Conservation (phyloP, 164 flowering plant species). For the Kalanchoe fedtschenkoi region DNA sequence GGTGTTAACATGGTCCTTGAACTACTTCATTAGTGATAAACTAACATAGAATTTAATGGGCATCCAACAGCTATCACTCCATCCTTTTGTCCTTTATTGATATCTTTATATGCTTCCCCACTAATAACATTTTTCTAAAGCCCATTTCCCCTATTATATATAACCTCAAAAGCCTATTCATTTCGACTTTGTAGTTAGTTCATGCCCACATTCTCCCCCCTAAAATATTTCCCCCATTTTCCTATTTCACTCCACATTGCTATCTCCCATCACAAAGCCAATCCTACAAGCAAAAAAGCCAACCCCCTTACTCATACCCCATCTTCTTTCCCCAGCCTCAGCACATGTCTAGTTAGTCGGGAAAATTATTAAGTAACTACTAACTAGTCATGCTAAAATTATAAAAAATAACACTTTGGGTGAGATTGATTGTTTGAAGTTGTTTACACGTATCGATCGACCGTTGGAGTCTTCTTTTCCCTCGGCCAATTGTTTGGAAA, state of each 20-base stretch:
- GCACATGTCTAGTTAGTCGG: background rate
- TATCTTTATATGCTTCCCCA: background rate
- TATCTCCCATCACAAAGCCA: background rate
- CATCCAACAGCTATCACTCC: constrained; percentile 4
- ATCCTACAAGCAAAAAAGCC: background rate
- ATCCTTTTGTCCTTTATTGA: background rate
- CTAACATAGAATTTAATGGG: constrained; percentile 1
- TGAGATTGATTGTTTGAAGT: background rate
- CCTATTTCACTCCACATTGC: background rate
- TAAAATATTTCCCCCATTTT: too few species aligned
- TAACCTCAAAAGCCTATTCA: too few species aligned
- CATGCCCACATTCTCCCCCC: too few species aligned
- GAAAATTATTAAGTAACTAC: background rate
- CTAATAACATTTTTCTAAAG: background rate
- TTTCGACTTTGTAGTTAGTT: too few species aligned
- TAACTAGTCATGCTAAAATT: too few species aligned
- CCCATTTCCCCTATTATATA: background rate
- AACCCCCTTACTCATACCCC: background rate
- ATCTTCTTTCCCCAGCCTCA: background rate
- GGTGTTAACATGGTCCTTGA: background rate
- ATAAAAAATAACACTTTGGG: too few species aligned
- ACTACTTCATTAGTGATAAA: background rate
- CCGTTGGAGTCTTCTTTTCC: background rate
- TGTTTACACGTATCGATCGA: constrained; percentile 1
- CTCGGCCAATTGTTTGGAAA: background rate